Evolutionary conservation across 257 asterid genomes (phyloP), one percentile per base, ranked within the genome.

Genomic region (Rehmannia glutinosa): DNA sequence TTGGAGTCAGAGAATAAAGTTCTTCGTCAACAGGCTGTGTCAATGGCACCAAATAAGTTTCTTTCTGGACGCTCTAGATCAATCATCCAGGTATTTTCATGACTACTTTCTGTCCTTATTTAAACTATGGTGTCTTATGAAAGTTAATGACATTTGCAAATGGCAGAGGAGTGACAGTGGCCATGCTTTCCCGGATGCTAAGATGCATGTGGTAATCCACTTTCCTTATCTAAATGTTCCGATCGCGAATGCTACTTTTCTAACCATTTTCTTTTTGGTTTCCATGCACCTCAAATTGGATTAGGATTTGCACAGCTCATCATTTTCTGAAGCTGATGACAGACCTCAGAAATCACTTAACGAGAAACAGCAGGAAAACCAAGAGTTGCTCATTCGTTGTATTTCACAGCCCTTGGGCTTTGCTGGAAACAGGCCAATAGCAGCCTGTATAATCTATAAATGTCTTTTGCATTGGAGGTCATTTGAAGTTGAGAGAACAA

Each of bases 381-480:
- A 94, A 73, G 99, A 94, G 76, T 73, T 94, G 87, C 95, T 94
- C 62, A 78, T 89, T 70, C 93, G 91, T 38, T 91, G 97, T 72
- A 86, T 91, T 68, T 74, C 89, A 32, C 95, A 91, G 76, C 88
- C 83, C 77, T 75, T 94, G 84, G 98, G 98, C 64, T 94, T 94
- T 77, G 71, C 97, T 11, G 81, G 88, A 68, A 89, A 86, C 82
- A 85, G 83, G 75, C 98, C 99, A 9, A 77, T 89, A 72, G 98
- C 99, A 55, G 96, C 99, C 65, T 91, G 98, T 73, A 86, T 91
- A 78, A 91, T 94, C 66, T 94, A 88, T 51, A 94, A 94, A 76
- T 94, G 99, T 73, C 99, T 94, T 66, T 73, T 91, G 80, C 99
- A 94, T 38, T 94, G 99, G 98, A 83, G 98, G 70, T 94, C 99